A percentile compares a stretch with the other conserved stretches of the same genome.
Evolutionary conservation across 441 rosid species (phyloP).

Genomic region (Raphanus hybrid): DNA sequence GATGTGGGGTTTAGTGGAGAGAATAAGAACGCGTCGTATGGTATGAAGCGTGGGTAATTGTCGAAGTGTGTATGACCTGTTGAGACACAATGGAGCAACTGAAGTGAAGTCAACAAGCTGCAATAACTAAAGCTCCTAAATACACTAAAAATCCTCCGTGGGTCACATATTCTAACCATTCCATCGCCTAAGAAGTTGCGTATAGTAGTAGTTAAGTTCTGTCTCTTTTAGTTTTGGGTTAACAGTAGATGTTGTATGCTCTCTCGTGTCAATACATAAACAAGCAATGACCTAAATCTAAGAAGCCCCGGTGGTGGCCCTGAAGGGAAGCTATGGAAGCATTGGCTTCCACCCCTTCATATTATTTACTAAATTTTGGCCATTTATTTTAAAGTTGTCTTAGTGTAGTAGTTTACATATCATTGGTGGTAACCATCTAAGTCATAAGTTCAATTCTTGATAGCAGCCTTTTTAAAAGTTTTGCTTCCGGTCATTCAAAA

Average conservation of each 20-base stretch:
- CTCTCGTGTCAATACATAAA: conserved; percentile 22
- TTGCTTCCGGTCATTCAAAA: no score
- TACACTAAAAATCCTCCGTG: conserved; percentile 28
- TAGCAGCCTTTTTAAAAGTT: no score
- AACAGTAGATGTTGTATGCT: conserved; percentile 22
- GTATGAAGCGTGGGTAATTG: background rate
- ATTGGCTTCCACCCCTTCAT: no score
- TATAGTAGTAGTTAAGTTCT: conserved; percentile 11
- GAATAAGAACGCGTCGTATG: background rate
- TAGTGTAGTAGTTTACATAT: no score
- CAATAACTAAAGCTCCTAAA: conserved; percentile 23
- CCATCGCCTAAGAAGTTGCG: conserved; percentile 9
- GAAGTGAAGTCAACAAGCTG: background rate
- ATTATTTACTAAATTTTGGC: no score
- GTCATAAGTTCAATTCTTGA: no score
- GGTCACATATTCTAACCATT: conserved; percentile 23
- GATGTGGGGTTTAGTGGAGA: background rate
- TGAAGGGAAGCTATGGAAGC: no score
- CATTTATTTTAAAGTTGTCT: no score
- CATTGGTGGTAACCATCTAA: no score
- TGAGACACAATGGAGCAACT: conserved; percentile 54
- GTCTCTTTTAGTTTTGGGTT: background rate
- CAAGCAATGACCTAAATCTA: conserved; percentile 24
- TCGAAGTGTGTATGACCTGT: background rate
- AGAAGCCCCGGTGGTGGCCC: background rate